Percentiles rank a stretch among this genome's conserved stretches.
Evolutionary conservation across 371 early-diverging fungal genomes (phyloP).

Genomic region (Actinomucor elegans): DNA sequence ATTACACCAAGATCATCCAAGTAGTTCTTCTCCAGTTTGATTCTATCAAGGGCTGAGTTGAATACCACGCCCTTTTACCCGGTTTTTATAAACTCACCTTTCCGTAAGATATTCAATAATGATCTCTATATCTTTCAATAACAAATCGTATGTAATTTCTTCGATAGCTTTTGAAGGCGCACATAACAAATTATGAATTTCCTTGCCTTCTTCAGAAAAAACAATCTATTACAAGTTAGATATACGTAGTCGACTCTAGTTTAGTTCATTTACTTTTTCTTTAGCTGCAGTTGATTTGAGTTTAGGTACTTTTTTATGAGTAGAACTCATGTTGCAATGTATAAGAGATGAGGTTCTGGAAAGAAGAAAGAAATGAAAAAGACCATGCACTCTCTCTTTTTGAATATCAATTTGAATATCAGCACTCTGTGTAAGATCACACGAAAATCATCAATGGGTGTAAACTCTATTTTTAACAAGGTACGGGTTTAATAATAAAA

Average conservation of each 20-base stretch:
- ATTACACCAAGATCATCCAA: conserved; percentile 5
- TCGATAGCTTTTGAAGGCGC: conserved; percentile 23
- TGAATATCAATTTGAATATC: no score
- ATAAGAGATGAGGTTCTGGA: background rate
- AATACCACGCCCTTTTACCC: no score
- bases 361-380: background rate
- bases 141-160: conserved; percentile 6
- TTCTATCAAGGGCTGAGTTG: background rate
- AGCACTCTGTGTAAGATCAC: no score
- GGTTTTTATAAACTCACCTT: conserved; percentile 6
- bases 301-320: conserved; percentile 5
- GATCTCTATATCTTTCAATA: conserved; percentile 19
- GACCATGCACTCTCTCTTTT: background rate
- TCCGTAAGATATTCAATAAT: conserved; percentile 25
- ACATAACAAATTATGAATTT: conserved; percentile 8
- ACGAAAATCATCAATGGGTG: no score
- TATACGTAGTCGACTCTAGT: no score
- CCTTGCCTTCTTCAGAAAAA: conserved; percentile 17
- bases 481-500: conserved; percentile 1
- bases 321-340: conserved; percentile 6
- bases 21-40: conserved; percentile 17
- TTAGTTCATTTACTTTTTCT: conserved; percentile 2
- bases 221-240: conserved; percentile 8
- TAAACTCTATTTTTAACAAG: no score
- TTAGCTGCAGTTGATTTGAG: background rate